These are phyloP conservation scores for Thelonectria rubi DNA, from an alignment of 2,329 filamentous ascomycete genomes.

Conservation along the genomic window DNA sequence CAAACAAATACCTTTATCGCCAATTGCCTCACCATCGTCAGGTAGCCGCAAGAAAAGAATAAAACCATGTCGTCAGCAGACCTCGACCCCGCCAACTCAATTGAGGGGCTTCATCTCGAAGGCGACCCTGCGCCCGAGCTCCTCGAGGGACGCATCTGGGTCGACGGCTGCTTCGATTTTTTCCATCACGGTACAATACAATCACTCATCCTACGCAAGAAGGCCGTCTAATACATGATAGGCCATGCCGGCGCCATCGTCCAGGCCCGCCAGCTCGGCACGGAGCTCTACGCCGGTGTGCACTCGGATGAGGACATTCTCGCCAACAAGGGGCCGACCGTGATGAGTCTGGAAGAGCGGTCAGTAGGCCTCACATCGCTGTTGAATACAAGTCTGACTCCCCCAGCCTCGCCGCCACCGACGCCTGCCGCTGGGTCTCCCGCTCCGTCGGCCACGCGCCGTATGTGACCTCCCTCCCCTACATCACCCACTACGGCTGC, in stretches of 20 bases:
- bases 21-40: not conserved
- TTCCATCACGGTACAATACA: conserved; percentile 82
- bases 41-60: not conserved
- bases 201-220: rapidly evolving
- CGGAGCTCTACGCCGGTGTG: conserved; percentile 88
- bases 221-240: conserved; percentile 45
- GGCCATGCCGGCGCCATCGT: conserved; percentile 97
- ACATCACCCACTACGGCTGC: conserved; percentile 96
- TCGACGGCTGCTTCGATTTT: conserved; percentile 99
- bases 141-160: conserved; percentile 84
- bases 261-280: conserved; percentile 90
- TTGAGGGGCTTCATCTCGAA: conserved; percentile 42
- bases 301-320: conserved; percentile 96
- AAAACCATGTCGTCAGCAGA: conserved; percentile 31
- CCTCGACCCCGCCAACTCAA: conserved; percentile 37
- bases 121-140: conserved; percentile 64
- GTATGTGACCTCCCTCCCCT: conserved; percentile 92
- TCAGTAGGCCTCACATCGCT: conserved; percentile 43
- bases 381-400: not conserved
- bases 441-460: conserved; percentile 84
- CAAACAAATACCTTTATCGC: no score
- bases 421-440: conserved; percentile 96
- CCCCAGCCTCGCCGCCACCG: conserved; percentile 80
- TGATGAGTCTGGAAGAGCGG: conserved; percentile 94
- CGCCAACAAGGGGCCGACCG: conserved; percentile 96